Base-by-base conservation (phyloP, 768 basidiomycete species). In the Auricularia sp. region DNA sequence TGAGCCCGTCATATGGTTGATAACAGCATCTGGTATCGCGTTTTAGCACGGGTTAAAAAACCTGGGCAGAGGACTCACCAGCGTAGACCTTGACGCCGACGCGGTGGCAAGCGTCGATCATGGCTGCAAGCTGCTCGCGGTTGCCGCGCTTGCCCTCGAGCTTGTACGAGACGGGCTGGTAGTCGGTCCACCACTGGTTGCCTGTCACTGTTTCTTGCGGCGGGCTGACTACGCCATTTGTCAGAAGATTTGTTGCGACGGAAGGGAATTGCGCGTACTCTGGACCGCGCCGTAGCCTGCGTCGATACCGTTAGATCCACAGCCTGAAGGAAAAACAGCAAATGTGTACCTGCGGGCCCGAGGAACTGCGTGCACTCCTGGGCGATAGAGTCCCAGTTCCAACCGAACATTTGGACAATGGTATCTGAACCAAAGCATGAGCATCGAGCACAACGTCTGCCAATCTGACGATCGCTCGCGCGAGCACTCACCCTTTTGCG, bases 171-270 rank as follows among this genome's bases (percentile, higher is more conserved):
- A 87, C 85, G 3, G 84, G 82, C 65, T 82, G 87, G 68, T 89
- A 88, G 70, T 87, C 87, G 0, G 87, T 88, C 87, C 87, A 88
- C 87, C 87, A 88, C 68, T 87, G 79, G 36, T 21, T 18, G 34
- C 34, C 56, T 3, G 74, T 68, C 47, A 87, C 72, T 67, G 87
- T 85, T 67, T 87, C 86, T 64, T 79, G 77, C 2, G 85, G 77
- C 0, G 84, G 84, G 67, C 84, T 77, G 61, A 74, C 77, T 77
- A 61, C 4, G 34, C 51, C 18, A 2, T 51, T 18, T 1, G 21
- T 16, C 36, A 4, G 23, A 34, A 10, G 54, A 11, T 1, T 56
- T 16, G 3, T 44, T n/a, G n/a, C n/a, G n/a, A n/a, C n/a, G n/a
- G n/a, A n/a, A 18, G 3, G 8, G 29, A 56, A 4, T 2, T 29